Percentiles rank a stretch among this genome's conserved stretches.
These are phyloP conservation scores for Boletus rubropictus DNA, from an alignment of 768 basidiomycete genomes.

Conservation along the genomic window DNA sequence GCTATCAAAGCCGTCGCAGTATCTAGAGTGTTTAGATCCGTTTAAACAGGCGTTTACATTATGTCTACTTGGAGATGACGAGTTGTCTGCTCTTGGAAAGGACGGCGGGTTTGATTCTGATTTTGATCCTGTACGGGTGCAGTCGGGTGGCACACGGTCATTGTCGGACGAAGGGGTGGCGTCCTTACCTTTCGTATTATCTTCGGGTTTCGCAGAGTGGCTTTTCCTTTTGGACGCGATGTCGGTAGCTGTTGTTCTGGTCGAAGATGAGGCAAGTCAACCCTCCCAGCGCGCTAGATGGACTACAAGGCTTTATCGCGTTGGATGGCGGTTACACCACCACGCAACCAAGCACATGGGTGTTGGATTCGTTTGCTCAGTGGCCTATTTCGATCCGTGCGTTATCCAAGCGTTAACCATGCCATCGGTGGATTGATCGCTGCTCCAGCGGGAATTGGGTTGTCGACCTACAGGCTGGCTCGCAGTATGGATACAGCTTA, in stretches of 20 bases:
- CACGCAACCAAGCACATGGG: conserved; percentile 67
- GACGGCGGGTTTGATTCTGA: conserved; percentile 25
- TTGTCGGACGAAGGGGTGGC: no score
- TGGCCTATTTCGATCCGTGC: conserved; percentile 86
- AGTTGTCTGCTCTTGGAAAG: conserved; percentile 29
- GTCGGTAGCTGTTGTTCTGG: conserved; percentile 2
- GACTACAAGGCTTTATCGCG: conserved; percentile 16
- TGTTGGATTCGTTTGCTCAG: conserved; percentile 80
- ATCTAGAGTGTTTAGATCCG: not conserved
- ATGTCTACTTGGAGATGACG: conserved; percentile 34
- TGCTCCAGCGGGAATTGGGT: conserved; percentile 74
- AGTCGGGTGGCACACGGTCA: not conserved
- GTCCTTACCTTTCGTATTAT: conserved; percentile 6
- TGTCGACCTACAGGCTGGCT: conserved; percentile 84
- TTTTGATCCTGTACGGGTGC: not conserved
- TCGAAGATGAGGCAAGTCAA: conserved; percentile 3
- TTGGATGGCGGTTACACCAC: conserved; percentile 33
- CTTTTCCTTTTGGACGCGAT: conserved; percentile 7
- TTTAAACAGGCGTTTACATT: conserved; percentile 31
- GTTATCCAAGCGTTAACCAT: conserved; percentile 24
- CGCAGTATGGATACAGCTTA: conserved; percentile 76
- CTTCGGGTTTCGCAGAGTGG: not conserved
- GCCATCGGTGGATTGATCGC: not conserved
- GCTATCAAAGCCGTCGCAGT: not conserved
- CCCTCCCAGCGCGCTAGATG: conserved; percentile 9